phyloP scores from a whole-genome alignment of 192 early-diverging fungal species.

The Backusella tarrabulga region DNA sequence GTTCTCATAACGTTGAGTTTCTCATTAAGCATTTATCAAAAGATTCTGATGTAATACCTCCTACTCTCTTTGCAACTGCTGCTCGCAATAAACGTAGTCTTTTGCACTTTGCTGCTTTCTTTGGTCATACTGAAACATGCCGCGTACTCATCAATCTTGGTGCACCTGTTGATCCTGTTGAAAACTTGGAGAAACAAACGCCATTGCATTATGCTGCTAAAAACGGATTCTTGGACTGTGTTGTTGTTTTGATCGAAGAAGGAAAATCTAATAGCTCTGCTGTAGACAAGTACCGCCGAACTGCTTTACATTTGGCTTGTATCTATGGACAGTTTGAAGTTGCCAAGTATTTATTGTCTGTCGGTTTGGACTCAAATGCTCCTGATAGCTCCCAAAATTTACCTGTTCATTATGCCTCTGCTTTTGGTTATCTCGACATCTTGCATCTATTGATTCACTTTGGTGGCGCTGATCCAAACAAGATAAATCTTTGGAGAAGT shows the following conservation, averaged over 20 bases:
- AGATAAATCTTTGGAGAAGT: conserved; percentile 49
- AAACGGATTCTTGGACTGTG: conserved; percentile 26
- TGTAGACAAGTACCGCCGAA: conserved; percentile 29
- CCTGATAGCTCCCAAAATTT: conserved; percentile 46
- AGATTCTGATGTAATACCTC: conserved; percentile 10
- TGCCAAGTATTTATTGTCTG: conserved; percentile 36
- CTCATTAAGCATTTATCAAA: conserved; percentile 35
- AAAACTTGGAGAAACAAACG: conserved; percentile 32
- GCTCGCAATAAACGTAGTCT: conserved; percentile 34
- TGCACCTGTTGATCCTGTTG: conserved; percentile 35
- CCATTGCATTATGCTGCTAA: conserved; percentile 33
- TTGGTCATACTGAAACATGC: conserved; percentile 41
- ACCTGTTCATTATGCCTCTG: conserved; percentile 51
- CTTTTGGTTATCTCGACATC: conserved; percentile 42
- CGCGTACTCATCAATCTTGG: conserved; percentile 34
- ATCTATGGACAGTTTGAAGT: conserved; percentile 47
- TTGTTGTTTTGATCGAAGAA: conserved; percentile 30
- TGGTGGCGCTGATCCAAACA: conserved; percentile 38
- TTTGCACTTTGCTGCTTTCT: conserved; percentile 40
- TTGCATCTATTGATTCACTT: conserved; percentile 40
- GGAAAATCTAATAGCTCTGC: conserved; percentile 22
- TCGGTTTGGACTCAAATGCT: conserved; percentile 43
- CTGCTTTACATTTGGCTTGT: conserved; percentile 31
- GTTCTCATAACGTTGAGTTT: conserved; percentile 21
- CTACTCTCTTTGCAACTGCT: conserved; percentile 34